These are phyloP conservation scores for Scleroderma citrinum DNA, from an alignment of 768 basidiomycete genomes.

Conservation along the genomic window DNA sequence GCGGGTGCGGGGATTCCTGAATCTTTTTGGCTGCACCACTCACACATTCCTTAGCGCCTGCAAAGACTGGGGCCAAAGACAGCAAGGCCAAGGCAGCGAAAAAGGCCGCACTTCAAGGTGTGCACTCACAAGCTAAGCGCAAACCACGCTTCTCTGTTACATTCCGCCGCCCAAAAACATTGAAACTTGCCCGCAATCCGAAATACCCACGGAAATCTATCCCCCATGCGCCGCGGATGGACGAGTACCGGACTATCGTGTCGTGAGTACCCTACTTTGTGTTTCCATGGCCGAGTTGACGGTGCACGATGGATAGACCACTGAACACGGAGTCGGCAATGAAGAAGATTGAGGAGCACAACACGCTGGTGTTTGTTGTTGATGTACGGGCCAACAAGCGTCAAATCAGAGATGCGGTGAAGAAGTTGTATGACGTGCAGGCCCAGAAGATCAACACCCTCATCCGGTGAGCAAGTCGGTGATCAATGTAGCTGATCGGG, in stretches of 20 bases:
- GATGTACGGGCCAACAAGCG: constrained; percentile 96
- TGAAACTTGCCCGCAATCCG: constrained; percentile 75
- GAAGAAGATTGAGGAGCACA: constrained; percentile 99
- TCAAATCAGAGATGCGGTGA: constrained; percentile 98
- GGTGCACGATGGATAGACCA: constrained; percentile 40
- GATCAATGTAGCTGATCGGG: not conserved
- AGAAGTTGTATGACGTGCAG: constrained; percentile 98
- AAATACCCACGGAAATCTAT: constrained; percentile 95
- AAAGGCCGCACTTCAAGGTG: constrained; percentile 92
- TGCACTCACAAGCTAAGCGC: constrained; percentile 65
- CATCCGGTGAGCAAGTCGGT: constrained; percentile 63
- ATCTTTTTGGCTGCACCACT: constrained; percentile 20
- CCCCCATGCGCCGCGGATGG: constrained; percentile 90
- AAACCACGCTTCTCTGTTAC: constrained; percentile 83
- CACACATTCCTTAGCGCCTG: constrained; percentile 8
- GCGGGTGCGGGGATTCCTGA: constrained; percentile 32
- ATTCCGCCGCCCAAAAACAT: constrained; percentile 96
- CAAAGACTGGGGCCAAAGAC: constrained; percentile 31
- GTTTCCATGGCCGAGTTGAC: not conserved
- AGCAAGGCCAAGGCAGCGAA: constrained; percentile 90
- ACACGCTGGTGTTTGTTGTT: constrained; percentile 97
- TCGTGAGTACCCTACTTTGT: constrained; percentile 48
- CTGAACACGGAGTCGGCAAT: constrained; percentile 96
- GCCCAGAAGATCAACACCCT: constrained; percentile 97
- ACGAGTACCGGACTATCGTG: constrained; percentile 91